Base-by-base conservation (phyloP, 2,329 filamentous ascomycete genomes). In the Fusarium domesticum region DNA sequence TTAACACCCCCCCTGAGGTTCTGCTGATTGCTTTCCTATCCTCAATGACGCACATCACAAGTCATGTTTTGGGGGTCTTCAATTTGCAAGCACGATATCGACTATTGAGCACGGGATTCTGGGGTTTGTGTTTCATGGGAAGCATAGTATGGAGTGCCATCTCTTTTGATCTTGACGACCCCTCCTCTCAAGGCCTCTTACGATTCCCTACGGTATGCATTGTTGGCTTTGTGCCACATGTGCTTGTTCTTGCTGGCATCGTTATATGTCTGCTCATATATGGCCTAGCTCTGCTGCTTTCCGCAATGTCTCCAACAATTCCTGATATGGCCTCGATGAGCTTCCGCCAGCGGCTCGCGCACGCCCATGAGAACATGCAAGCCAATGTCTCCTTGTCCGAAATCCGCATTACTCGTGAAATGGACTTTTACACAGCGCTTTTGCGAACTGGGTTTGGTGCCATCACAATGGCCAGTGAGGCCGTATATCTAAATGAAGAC, bases 381-480 rank as follows among this genome's bases (percentile, higher is more conserved):
- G 91, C 91, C 2, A 93, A 93, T 47, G 81, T 92, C 3, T 90
- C 93, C 11, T 76, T 96, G 17, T 86, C 87, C 2, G 84, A 86
- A 31, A 81, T 96, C 30, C 81, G 84, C 11, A 80, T 97, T 42
- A 88, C 84, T 34, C 83, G 87, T 73, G 83, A 89, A 43, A 95
- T 97, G 74, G 93, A 98, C 64, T 96, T 97, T 62, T 98, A 97
- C 64, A 95, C 90, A 0, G 87, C 89, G 0, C 73, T 97, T 5
- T 75, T 97, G 3, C 84, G 91, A 47, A 81, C 89, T 28, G 93
- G 93, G 0, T 96, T 96, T 61, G 84, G 84, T 10, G 84, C 92
- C 11, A 81, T 97, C 48, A 95, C 89, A 1, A 92, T 95, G 66
- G 93, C 93, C 1, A 96, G 89, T 58, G 91, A 97, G 66, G 92